phyloP scores from a whole-genome alignment of 176 grass and related monocot genomes.

The Aegilops bicornis region DNA sequence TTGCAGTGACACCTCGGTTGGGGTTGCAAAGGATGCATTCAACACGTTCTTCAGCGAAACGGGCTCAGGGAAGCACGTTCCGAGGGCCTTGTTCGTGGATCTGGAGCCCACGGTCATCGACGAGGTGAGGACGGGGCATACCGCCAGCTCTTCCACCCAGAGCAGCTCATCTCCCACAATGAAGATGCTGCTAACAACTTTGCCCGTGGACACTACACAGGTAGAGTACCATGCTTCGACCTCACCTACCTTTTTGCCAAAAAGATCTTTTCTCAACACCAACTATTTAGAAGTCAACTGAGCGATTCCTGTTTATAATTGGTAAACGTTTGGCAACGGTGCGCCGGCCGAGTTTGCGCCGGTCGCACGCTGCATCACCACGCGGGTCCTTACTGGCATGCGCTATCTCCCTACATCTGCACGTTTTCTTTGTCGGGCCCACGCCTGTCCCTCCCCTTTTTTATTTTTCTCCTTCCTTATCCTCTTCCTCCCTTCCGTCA shows the following conservation, averaged over 20 bases:
- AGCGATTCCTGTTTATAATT: background rate
- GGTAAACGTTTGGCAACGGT: no score
- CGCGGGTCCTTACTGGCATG: no score
- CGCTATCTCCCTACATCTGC: no score
- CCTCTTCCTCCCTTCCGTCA: no score
- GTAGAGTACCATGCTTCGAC: conserved; percentile 2
- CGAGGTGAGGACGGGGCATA: conserved; percentile 62
- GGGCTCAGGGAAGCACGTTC: conserved; percentile 69
- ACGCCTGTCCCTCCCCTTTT: no score
- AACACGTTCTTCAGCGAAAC: conserved; percentile 92
- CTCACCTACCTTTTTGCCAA: background rate
- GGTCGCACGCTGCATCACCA: no score
- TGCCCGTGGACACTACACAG: conserved; percentile 81
- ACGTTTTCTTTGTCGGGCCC: no score
- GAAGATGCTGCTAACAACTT: conserved; percentile 88
- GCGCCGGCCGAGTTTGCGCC: no score
- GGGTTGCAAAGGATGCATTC: conserved; percentile 67
- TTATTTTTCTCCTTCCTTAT: no score
- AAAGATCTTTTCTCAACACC: background rate
- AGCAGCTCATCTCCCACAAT: conserved; percentile 86
- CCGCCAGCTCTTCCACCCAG: conserved; percentile 73
- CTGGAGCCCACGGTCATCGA: conserved; percentile 77
- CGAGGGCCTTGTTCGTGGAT: conserved; percentile 73
- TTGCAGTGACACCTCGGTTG: conserved; percentile 63
- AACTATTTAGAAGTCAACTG: background rate